A percentile compares a stretch with the other conserved stretches of the same genome.
phyloP scores from a whole-genome alignment of 768 basidiomycete species.

The Paxillus involutus region DNA sequence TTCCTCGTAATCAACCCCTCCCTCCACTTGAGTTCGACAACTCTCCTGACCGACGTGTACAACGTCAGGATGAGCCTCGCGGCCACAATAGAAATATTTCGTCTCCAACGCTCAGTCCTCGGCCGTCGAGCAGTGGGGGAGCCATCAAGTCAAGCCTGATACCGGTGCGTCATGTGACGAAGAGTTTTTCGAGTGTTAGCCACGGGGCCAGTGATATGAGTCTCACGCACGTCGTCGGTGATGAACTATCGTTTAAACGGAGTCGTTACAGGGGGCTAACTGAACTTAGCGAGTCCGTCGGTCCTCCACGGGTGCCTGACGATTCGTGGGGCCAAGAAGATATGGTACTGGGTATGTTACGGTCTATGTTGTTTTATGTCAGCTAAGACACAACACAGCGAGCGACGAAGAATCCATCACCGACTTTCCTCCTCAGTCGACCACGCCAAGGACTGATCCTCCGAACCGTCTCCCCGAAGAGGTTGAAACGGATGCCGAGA shows the following conservation, averaged over 20 bases:
- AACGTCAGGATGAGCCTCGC: not conserved
- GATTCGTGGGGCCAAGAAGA: slow-evolving; percentile 17
- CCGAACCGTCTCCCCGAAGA: slow-evolving; percentile 14
- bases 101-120: slow-evolving; percentile 26
- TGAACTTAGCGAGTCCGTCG: slow-evolving; percentile 27
- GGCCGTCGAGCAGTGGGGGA: slow-evolving; percentile 24
- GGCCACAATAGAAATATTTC: slow-evolving; percentile 13
- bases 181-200: slow-evolving; percentile 21
- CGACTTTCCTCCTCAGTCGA: slow-evolving; percentile 22
- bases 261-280: slow-evolving; percentile 27
- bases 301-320: slow-evolving; percentile 17
- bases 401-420: slow-evolving; percentile 38
- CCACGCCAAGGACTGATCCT: slow-evolving; percentile 25
- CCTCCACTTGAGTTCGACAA: slow-evolving; percentile 41
- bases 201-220: slow-evolving; percentile 20
- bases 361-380: not conserved
- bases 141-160: slow-evolving; percentile 38
- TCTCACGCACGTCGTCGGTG: slow-evolving; percentile 21
- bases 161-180: slow-evolving; percentile 42
- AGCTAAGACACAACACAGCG: slow-evolving; percentile 22
- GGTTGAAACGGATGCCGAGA: slow-evolving; percentile 23
- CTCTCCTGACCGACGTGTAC: slow-evolving; percentile 9
- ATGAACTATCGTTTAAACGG: slow-evolving; percentile 22
- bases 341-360: slow-evolving; percentile 16
- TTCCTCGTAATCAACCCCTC: slow-evolving; percentile 35